phyloP scores from a whole-genome alignment of 495 filamentous ascomycete genomes.

The Tuber melanosporum region DNA sequence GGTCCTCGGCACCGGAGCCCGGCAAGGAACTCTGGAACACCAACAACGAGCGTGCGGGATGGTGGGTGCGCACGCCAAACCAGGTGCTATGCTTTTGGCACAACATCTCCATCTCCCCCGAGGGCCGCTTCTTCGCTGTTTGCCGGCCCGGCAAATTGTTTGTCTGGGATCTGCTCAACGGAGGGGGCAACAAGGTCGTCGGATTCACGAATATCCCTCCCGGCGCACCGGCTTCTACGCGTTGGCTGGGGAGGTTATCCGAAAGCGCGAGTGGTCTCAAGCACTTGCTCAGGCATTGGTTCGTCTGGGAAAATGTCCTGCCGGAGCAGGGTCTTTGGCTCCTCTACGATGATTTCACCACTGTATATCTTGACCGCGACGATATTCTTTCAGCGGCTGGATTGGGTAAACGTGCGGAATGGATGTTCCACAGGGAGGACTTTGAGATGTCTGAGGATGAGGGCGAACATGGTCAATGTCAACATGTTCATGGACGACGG shows the following conservation, averaged over 20 bases:
- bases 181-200: conserved; percentile 12
- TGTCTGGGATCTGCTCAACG: conserved; percentile 32
- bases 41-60: conserved; percentile 37
- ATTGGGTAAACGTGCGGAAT: conserved; percentile 19
- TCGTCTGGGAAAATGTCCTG: conserved; percentile 37
- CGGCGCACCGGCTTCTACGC: not conserved
- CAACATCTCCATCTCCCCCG: conserved; percentile 21
- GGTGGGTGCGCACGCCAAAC: conserved; percentile 41
- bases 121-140: conserved; percentile 31
- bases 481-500: not conserved
- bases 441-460: conserved; percentile 10
- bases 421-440: conserved; percentile 21
- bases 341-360: conserved; percentile 37
- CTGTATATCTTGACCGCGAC: conserved; percentile 31
- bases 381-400: conserved; percentile 34
- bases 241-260: conserved; percentile 33
- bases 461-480: not conserved
- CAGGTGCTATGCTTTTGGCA: conserved; percentile 42
- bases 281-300: conserved; percentile 32
- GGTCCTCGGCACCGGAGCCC: conserved; percentile 10
- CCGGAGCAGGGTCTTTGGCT: conserved; percentile 39
- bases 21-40: conserved; percentile 26
- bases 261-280: conserved; percentile 14
- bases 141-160: conserved; percentile 39
- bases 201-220: conserved; percentile 19